Conservation (phyloP, 176 grass and related monocot species). For the Otatea glauca region DNA sequence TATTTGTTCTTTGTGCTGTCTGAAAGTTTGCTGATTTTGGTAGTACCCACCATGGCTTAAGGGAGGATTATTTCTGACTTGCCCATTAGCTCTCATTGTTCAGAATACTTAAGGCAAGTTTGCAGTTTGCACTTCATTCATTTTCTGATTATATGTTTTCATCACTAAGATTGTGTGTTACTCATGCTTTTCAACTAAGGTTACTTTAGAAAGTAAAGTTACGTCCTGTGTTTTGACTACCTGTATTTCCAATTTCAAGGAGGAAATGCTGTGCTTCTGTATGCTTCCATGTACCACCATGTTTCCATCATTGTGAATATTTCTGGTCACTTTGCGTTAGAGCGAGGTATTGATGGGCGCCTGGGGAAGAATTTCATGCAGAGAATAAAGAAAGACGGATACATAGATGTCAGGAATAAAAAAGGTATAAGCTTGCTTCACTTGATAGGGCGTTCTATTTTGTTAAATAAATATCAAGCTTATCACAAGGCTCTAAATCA, state of each 20-base stretch:
- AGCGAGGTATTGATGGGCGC: slow-evolving; percentile 73
- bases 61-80: slow-evolving; percentile 20
- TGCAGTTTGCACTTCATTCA: neutral
- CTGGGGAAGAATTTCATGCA: slow-evolving; percentile 82
- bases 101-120: neutral
- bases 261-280: slow-evolving; percentile 84
- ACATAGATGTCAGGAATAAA: slow-evolving; percentile 84
- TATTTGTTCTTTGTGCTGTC: neutral
- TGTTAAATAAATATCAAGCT: neutral
- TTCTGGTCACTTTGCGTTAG: slow-evolving; percentile 79
- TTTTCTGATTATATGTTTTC: neutral
- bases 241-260: slow-evolving; percentile 43
- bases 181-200: neutral
- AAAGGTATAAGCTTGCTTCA: slow-evolving; percentile 57
- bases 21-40: neutral
- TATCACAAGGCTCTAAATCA: neutral
- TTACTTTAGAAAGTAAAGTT: neutral
- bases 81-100: neutral
- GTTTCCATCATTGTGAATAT: slow-evolving; percentile 65
- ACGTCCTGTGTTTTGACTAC: neutral
- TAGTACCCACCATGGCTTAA: neutral
- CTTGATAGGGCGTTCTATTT: slow-evolving; percentile 9
- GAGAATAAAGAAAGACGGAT: slow-evolving; percentile 77
- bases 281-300: slow-evolving; percentile 75
- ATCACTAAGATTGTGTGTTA: neutral